Evolutionary conservation across 345 rosid species (phyloP), one percentile per base, ranked within the genome.

Genomic region (Cardamine occulta): DNA sequence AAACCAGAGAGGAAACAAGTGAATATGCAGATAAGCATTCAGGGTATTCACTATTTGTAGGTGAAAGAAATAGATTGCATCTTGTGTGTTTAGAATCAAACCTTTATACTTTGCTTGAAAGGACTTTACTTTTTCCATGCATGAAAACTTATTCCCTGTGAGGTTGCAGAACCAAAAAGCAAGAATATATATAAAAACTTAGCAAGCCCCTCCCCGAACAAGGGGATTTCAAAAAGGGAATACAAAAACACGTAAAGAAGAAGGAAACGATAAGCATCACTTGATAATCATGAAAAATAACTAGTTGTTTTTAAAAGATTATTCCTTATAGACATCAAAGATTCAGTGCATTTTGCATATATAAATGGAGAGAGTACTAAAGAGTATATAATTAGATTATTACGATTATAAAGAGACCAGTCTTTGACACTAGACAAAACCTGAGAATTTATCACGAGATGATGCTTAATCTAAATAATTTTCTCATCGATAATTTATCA

Each of bases 131-230:
- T 72, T 71, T 29, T 39, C 57, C 49, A 49, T 57, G 66, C 68
- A 58, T 51, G 52, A 9, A 48, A n/a, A 70, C 28, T 44, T 70
- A 55, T 63, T 34, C 66, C 58, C 11, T 39, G 31, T 13, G 23
- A 64, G 68, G 63, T 66, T 65, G 81, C 81, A 78, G 47, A 72
- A 49, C 21, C 68, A 72, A 72, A 78, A 78, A 42, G 68, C 73
- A 78, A 72, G 77, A 58, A 77, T 70, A 77, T 52, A 15, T 42
- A 75, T 67, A 2, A 34, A 62, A 24, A 24, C 3, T 24, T 32
- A 32, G 17, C 14, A 13, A 1, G 7, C 47, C 47, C 15, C 15
- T 4, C 47, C 62, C 48, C 34, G 0, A 32, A 63, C 56, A 63
- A 63, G 13, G 42, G 47, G 44, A 54, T 62, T 53, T 53, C 53